Base-by-base conservation (phyloP, 140 eudicot species). In the Cichorium intybus region DNA sequence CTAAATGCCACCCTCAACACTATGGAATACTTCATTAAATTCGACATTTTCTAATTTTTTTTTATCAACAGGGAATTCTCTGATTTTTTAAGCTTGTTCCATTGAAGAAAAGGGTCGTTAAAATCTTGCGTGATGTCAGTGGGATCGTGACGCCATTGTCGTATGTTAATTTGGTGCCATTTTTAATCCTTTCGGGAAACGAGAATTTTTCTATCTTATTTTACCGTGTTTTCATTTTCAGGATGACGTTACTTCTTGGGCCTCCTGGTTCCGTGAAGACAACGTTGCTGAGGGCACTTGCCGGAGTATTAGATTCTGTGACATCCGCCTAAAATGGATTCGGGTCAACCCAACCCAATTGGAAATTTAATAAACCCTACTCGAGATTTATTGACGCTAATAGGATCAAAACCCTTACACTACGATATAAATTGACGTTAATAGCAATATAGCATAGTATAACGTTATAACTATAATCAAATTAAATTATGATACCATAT, bases 201-300 rank as follows among this genome's bases (percentile, higher is more conserved):
- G 15, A 37, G 6, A n/a, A 23, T 10, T 18, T 50, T 18, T 50
- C 3, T 6, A 50, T n/a, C n/a, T n/a, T n/a, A n/a, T n/a, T n/a
- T n/a, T n/a, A n/a, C n/a, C n/a, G n/a, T n/a, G n/a, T 16, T 55
- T 45, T 7, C 24, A 23, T 68, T 7, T 66, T 26, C 69, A 86
- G 95, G 79, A 80, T 86, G 87, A 77, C 95, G 3, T 87, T 86
- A 39, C 95, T 86, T 75, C 74, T 86, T 22, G 95, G 95, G 45
- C 95, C 95, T 64, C 95, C 95, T 0, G 82, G 87, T 12, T 68
- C 95, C 2, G 95, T 89, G 35, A 86, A 86, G 60, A 86, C 90
- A n/a, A 86, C 79, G 17, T 72, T 82, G 66, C 68, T 86, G n/a
- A n/a, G n/a, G n/a, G n/a, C n/a, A n/a, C n/a, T n/a, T n/a, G n/a